Evolutionary conservation across 1,284 basidiomycete genomes (phyloP).

Genomic region (Inonotus hispidus): DNA sequence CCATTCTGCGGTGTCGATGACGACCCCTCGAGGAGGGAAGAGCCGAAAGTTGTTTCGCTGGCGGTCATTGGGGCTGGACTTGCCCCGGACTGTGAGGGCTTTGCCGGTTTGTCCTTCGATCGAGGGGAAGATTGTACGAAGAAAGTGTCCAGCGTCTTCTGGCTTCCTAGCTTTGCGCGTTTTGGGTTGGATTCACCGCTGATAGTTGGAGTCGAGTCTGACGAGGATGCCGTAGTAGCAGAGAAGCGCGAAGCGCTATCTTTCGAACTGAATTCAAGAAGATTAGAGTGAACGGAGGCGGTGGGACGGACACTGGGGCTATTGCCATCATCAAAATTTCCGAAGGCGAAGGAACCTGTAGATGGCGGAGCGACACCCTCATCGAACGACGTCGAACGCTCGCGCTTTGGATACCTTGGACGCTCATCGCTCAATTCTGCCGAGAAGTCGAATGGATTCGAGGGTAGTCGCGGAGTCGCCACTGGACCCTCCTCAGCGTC

Average conservation of each 20-base stretch:
- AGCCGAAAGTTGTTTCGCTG: neutral
- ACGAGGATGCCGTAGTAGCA: neutral
- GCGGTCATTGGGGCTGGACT: neutral
- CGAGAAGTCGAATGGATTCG: neutral
- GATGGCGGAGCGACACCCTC: neutral
- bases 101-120: neutral
- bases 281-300: neutral
- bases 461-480: neutral
- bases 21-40: neutral
- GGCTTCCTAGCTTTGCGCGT: neutral
- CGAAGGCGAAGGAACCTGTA: too few relatives aligned
- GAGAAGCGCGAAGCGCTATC: neutral
- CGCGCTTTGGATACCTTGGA: slow-evolving; percentile 1
- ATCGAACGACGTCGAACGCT: slow-evolving; percentile 10
- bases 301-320: neutral
- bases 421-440: neutral
- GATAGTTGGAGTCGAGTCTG: neutral
- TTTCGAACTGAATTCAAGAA: neutral
- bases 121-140: slow-evolving; percentile 1
- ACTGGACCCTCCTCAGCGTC: neutral
- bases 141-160: slow-evolving; percentile 11
- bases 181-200: neutral
- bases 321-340: neutral
- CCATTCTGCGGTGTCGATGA: neutral
- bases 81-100: neutral